These are phyloP conservation scores for Umbelopsis sp. DNA, from an alignment of 192 early-diverging fungal species.

Conservation along the genomic window DNA sequence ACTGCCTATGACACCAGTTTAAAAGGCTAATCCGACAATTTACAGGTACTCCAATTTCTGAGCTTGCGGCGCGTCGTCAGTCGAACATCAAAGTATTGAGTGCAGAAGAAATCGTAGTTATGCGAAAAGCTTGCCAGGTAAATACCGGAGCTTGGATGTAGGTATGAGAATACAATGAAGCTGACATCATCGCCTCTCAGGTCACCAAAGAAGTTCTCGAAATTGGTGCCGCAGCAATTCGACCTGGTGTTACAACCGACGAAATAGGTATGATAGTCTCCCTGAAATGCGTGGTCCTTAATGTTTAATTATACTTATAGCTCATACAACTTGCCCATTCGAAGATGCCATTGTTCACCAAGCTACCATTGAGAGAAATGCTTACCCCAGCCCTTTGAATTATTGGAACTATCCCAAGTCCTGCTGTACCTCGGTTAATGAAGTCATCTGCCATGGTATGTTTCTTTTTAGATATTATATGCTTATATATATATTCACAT, in stretches of 20 bases:
- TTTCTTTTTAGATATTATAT: too few relatives aligned
- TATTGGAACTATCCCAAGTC: conserved; percentile 95
- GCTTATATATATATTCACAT: not conserved
- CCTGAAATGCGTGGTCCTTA: not conserved
- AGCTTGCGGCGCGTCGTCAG: conserved; percentile 65
- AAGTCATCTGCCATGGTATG: conserved; percentile 91
- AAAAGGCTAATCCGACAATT: conserved; percentile 38
- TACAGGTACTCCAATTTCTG: conserved; percentile 70
- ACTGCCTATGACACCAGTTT: not conserved
- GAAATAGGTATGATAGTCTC: conserved; percentile 61
- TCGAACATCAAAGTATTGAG: conserved; percentile 70
- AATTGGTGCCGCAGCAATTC: conserved; percentile 75
- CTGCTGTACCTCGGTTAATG: conserved; percentile 71
- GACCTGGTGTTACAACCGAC: conserved; percentile 90
- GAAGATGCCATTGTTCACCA: conserved; percentile 91
- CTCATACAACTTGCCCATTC: not conserved
- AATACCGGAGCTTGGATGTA: conserved; percentile 32
- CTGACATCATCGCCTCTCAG: conserved; percentile 35
- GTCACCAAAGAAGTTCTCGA: conserved; percentile 90
- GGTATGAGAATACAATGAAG: too few relatives aligned
- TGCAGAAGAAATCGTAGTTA: conserved; percentile 72
- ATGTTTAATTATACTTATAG: too few relatives aligned
- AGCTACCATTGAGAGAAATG: conserved; percentile 83
- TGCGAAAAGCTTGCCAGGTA: conserved; percentile 82
- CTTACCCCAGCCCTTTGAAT: conserved; percentile 94